Percentiles rank a stretch among this genome's conserved stretches.
These are phyloP conservation scores for Adansonia gregorii DNA, from an alignment of 441 rosid genomes.

Conservation along the genomic window DNA sequence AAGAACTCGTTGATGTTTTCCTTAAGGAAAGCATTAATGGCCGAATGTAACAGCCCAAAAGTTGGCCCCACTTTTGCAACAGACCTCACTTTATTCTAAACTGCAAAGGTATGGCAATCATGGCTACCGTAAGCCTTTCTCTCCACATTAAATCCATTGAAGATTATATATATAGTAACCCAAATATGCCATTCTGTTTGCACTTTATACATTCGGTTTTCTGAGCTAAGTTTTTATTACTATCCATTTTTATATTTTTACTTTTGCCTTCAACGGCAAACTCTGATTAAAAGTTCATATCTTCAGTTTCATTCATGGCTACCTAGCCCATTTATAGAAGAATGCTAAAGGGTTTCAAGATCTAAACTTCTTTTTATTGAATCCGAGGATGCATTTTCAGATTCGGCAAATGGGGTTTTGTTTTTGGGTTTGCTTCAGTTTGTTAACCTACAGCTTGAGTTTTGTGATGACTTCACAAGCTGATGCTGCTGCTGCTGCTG, in stretches of 20 bases:
- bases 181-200: not conserved
- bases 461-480: slow-evolving; percentile 37
- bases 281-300: slow-evolving; percentile 6
- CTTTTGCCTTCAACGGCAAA: slow-evolving; percentile 22
- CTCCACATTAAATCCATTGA: not conserved
- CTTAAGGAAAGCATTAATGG: slow-evolving; percentile 6
- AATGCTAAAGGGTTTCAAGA: slow-evolving; percentile 22
- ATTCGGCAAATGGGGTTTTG: slow-evolving; percentile 40
- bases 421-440: slow-evolving; percentile 35
- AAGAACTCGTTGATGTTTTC: not conserved
- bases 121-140: not conserved
- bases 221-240: not conserved
- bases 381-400: slow-evolving; percentile 47
- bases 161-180: not conserved
- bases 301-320: slow-evolving; percentile 28
- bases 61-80: slow-evolving; percentile 11
- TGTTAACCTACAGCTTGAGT: slow-evolving; percentile 25
- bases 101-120: not conserved
- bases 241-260: not conserved
- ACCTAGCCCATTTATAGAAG: slow-evolving; percentile 27
- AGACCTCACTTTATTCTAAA: slow-evolving; percentile 24
- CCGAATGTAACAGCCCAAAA: not conserved
- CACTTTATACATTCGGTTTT: not conserved
- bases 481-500: slow-evolving; percentile 25
- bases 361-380: slow-evolving; percentile 33